Evolutionary conservation across 768 basidiomycete genomes (phyloP).

Genomic region (Termitomyces sp.): DNA sequence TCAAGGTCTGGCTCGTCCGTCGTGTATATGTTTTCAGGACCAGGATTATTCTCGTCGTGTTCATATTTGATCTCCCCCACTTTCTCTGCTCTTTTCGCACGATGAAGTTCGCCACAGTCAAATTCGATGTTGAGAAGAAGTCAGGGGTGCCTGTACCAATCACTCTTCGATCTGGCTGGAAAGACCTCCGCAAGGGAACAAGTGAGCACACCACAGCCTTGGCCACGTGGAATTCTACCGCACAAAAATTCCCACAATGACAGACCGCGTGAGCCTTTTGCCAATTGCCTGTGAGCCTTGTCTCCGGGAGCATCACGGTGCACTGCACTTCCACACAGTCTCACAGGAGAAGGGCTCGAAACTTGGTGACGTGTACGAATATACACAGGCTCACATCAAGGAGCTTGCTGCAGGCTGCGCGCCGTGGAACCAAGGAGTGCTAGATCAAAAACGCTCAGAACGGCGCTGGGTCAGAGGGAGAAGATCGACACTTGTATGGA

Average conservation of each 20-base stretch:
- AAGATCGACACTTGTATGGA: conserved; percentile 4
- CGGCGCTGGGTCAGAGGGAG: conserved; percentile 43
- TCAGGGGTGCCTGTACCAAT: too few relatives aligned
- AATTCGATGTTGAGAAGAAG: background rate
- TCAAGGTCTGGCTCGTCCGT: background rate
- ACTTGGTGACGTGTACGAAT: too few relatives aligned
- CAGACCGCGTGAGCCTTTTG: too few relatives aligned
- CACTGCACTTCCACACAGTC: conserved; percentile 58
- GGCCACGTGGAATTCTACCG: background rate
- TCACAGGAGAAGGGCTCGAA: too few relatives aligned
- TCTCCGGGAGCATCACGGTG: conserved; percentile 33
- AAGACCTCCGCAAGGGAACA: too few relatives aligned
- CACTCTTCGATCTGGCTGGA: too few relatives aligned
- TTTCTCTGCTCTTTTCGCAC: too few relatives aligned
- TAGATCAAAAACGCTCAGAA: conserved; percentile 66
- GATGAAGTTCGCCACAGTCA: background rate
- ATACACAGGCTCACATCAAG: conserved; percentile 35
- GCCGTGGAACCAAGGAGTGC: conserved; percentile 48
- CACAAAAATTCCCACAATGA: too few relatives aligned
- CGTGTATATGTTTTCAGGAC: too few relatives aligned
- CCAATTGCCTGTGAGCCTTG: too few relatives aligned
- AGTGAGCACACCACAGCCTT: background rate
- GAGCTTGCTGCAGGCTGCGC: conserved; percentile 30
- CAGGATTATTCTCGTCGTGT: background rate
- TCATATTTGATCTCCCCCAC: background rate